Percentiles rank a stretch among this genome's conserved stretches.
These are phyloP conservation scores for Kurtzmaniella cleridarum DNA, from an alignment of 805 yeast species.

Conservation along the genomic window DNA sequence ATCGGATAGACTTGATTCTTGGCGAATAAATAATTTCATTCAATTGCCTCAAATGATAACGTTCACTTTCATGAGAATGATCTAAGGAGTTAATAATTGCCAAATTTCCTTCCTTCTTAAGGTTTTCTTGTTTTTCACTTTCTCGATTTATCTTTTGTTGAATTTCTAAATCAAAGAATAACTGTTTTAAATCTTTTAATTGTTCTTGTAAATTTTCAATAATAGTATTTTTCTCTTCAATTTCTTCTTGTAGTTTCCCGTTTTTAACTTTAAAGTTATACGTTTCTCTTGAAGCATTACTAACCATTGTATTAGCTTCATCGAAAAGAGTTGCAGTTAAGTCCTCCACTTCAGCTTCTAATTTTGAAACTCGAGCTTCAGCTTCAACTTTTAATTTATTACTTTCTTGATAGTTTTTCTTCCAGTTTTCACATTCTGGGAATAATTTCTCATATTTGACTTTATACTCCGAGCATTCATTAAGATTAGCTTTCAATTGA, in stretches of 20 bases:
- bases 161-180: slow-evolving; percentile 52
- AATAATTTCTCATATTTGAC: slow-evolving; percentile 22
- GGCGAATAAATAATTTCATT: slow-evolving; percentile 27
- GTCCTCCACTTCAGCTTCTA: slow-evolving; percentile 75
- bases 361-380: slow-evolving; percentile 51
- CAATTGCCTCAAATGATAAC: slow-evolving; percentile 10
- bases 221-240: slow-evolving; percentile 65
- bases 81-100: slow-evolving; percentile 5
- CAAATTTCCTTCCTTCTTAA: slow-evolving; percentile 10
- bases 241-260: slow-evolving; percentile 43
- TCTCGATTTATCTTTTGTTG: slow-evolving; percentile 15
- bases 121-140: slow-evolving; percentile 7
- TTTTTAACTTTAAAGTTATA: slow-evolving; percentile 57
- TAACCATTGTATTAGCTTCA: slow-evolving; percentile 83
- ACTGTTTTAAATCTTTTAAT: slow-evolving; percentile 56
- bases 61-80: slow-evolving; percentile 5
- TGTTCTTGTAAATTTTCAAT: slow-evolving; percentile 64
- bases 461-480: slow-evolving; percentile 15
- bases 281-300: slow-evolving; percentile 66
- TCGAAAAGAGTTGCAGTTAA: slow-evolving; percentile 70
- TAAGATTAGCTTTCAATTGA: slow-evolving; percentile 18
- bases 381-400: slow-evolving; percentile 40
- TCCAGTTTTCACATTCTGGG: slow-evolving; percentile 26
- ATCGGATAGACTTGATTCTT: slow-evolving; percentile 30
- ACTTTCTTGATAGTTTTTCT: slow-evolving; percentile 14